Base-by-base conservation (phyloP, 108 stramenopile species). In the Ochromonas danica region DNA sequence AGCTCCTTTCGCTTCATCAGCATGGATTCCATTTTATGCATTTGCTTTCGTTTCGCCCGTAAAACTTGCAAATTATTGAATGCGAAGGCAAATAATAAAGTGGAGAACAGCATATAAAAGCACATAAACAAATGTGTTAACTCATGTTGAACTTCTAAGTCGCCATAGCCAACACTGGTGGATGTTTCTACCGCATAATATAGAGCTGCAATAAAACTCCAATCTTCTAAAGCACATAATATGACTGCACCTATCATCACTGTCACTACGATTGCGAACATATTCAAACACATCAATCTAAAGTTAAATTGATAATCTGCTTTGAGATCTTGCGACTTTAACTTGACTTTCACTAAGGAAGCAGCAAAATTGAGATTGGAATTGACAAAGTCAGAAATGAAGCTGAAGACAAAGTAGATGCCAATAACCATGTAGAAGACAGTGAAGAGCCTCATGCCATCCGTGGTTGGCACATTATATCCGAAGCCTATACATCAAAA, bases 131-230 rank as follows among this genome's bases (percentile, higher is more conserved):
- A 36, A 25, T 33, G 35, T 31, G 63, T 31, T 36, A 25, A 67
- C 6, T 67, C 63, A 33, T 67, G 6, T 28, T 67, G 3, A 10
- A 67, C 6, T 28, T 67, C 63, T 10, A 67, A 25, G 25, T 67
- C 63, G 6, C 63, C 63, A 33, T 67, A 67, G 10, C 63, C 63
- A 67, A 67, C 63, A 67, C 14, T 67, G 3, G 63, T 67, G 17
- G 63, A 31, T 22, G 63, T 67, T 31, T 33, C 17, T 6, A 67
- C 31, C 3, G 30, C 17, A 6, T 10, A 67, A 67, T 67, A 67
- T 6, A 67, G 17, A 22, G 33, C 63, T 67, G 3, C 30, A 36
- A 67, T 36, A 25, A 67, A 67, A 10, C 30, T 67, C 63, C 63
- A 67, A 3, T 36, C 30, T 36, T 67, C 63, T 10, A 31, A 31